Evolutionary conservation across 1,139 yeast species (phyloP).

Genomic region (Yamadazyma dushanensis): DNA sequence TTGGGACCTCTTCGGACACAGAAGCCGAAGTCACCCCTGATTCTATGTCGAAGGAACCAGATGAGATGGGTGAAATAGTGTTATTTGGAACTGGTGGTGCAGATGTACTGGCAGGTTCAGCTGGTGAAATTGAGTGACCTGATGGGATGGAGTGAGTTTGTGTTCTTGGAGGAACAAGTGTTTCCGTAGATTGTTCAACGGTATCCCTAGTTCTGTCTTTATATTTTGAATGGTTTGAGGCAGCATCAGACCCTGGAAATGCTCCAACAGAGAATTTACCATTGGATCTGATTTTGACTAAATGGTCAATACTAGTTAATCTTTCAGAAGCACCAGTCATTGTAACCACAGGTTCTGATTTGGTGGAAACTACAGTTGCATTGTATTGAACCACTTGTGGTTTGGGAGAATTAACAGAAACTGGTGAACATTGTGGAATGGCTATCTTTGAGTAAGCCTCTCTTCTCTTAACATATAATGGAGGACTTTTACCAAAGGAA

Average conservation of each 20-base stretch:
- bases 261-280: constrained; percentile 6
- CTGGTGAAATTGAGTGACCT: no score
- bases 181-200: no score
- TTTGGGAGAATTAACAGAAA: not conserved
- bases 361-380: not conserved
- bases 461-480: constrained; percentile 8
- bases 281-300: constrained; percentile 10
- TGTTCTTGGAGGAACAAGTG: no score
- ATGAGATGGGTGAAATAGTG: not conserved
- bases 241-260: constrained; percentile 5
- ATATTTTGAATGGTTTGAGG: no score
- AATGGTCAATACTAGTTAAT: not conserved
- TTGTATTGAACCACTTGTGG: not conserved
- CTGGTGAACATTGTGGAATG: constrained; percentile 4
- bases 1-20: not conserved
- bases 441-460: constrained; percentile 3
- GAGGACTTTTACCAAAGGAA: constrained; percentile 13
- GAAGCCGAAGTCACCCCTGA: not conserved
- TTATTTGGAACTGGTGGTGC: not conserved
- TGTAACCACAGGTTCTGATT: not conserved
- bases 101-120: no score
- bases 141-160: no score
- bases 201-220: no score
- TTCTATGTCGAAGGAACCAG: constrained; percentile 1
- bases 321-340: not conserved